These are phyloP conservation scores for Hydnum rufescens DNA, from an alignment of 768 basidiomycete genomes.

Conservation along the genomic window DNA sequence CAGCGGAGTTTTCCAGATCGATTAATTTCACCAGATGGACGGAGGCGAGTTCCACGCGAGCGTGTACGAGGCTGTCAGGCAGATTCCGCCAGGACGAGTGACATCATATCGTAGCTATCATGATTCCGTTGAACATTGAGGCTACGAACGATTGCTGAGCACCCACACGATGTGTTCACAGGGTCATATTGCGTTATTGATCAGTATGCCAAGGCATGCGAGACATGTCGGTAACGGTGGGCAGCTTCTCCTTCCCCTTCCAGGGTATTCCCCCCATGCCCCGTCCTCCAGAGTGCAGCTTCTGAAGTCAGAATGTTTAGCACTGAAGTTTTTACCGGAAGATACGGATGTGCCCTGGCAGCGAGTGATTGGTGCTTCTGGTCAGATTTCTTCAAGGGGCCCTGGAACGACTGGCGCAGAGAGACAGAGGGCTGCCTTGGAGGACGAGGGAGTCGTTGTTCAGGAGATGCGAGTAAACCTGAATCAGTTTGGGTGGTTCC, in stretches of 20 bases:
- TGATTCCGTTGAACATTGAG: neutral
- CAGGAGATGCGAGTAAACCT: constrained; percentile 5
- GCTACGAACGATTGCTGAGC: too few relatives aligned
- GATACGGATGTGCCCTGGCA: constrained; percentile 66
- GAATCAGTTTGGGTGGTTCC: constrained; percentile 7
- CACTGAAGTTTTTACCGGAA: constrained; percentile 54
- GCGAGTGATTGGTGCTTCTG: constrained; percentile 50
- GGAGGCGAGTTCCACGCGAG: constrained; percentile 42
- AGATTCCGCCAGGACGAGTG: constrained; percentile 45
- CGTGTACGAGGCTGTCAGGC: constrained; percentile 56
- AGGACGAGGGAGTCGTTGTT: constrained; percentile 61
- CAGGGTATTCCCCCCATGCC: neutral
- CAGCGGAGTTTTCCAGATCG: too few relatives aligned
- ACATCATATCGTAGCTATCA: constrained; percentile 47
- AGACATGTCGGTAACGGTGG: constrained; percentile 69
- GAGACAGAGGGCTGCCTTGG: constrained; percentile 53
- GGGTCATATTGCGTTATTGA: constrained; percentile 49
- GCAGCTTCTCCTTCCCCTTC: constrained; percentile 5
- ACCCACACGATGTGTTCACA: neutral
- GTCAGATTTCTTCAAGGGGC: constrained; percentile 24
- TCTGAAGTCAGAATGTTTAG: constrained; percentile 19
- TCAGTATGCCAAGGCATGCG: constrained; percentile 61
- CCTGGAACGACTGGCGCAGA: constrained; percentile 66
- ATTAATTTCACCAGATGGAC: too few relatives aligned
- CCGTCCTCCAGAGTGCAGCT: neutral